phyloP scores from a whole-genome alignment of 805 yeast genomes.

The Candida saitoana region DNA sequence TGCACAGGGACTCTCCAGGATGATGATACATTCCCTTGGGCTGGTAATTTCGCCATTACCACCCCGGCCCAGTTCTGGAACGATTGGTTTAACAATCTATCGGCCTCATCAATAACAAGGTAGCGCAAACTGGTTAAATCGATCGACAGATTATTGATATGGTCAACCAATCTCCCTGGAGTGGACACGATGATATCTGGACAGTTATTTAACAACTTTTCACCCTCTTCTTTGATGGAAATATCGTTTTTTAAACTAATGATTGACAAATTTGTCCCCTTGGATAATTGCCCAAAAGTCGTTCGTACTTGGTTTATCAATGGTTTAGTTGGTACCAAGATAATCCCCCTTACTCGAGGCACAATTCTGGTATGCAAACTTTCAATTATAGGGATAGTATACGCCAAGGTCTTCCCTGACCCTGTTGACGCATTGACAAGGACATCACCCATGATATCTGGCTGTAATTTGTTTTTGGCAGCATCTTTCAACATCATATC shows the following conservation, averaged over 20 bases:
- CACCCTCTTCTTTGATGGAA: conserved; percentile 60
- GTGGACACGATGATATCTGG: conserved; percentile 72
- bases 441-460: conserved; percentile 66
- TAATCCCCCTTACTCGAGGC: conserved; percentile 68
- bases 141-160: conserved; percentile 43
- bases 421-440: conserved; percentile 94
- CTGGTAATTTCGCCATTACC: conserved; percentile 38
- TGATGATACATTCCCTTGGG: conserved; percentile 19
- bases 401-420: conserved; percentile 91
- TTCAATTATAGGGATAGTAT: conserved; percentile 78
- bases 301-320: conserved; percentile 75
- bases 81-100: conserved; percentile 74
- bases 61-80: conserved; percentile 89
- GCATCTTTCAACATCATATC: conserved; percentile 47
- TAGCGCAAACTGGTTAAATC: conserved; percentile 52
- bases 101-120: conserved; percentile 79
- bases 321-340: conserved; percentile 88
- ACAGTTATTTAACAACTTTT: conserved; percentile 38
- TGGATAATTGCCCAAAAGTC: conserved; percentile 55
- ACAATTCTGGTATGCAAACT: conserved; percentile 58
- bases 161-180: conserved; percentile 84
- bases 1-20: conserved; percentile 40
- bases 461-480: conserved; percentile 35
- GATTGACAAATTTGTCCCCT: conserved; percentile 64
- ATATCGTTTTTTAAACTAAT: conserved; percentile 54